Conservation (phyloP, 2,329 filamentous ascomycete genomes). For the Calycina marina region DNA sequence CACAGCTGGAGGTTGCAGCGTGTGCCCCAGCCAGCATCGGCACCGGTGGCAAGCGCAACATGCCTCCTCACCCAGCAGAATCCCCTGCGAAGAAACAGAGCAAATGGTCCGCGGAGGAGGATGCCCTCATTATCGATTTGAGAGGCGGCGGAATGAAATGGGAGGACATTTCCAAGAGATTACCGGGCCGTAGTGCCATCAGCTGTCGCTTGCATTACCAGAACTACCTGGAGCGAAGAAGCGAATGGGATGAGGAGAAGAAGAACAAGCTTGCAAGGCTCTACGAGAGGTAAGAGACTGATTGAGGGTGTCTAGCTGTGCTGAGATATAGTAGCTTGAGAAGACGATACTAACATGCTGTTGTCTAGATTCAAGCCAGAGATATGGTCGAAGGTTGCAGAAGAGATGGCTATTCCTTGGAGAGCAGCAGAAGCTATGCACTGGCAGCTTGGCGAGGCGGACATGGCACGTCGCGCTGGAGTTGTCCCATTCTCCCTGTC, state of each 20-base stretch:
- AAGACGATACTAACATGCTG: too few relatives aligned
- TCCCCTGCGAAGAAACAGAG: constrained; percentile 85
- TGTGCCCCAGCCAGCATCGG: constrained; percentile 14
- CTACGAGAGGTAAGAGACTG: constrained; percentile 67
- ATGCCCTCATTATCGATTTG: constrained; percentile 84
- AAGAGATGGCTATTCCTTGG: constrained; percentile 93
- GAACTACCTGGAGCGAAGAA: constrained; percentile 86
- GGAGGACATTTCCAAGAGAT: constrained; percentile 89
- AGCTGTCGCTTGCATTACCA: constrained; percentile 92
- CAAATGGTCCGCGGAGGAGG: constrained; percentile 91
- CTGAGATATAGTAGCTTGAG: not conserved
- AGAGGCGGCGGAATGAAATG: constrained; percentile 90
- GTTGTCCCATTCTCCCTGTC: constrained; percentile 71
- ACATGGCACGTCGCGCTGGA: constrained; percentile 87
- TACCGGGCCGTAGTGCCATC: constrained; percentile 84
- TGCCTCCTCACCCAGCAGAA: constrained; percentile 39
- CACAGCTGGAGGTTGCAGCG: constrained; percentile 14
- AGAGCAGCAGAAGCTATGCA: constrained; percentile 95
- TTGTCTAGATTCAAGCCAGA: constrained; percentile 74
- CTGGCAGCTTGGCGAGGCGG: constrained; percentile 85
- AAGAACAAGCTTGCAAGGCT: constrained; percentile 92
- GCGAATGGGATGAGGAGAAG: constrained; percentile 93
- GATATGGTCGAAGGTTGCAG: constrained; percentile 94
- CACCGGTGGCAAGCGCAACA: constrained; percentile 31
- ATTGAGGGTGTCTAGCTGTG: not conserved